Evolutionary conservation across 305 asterid genomes (phyloP), one percentile per base, ranked within the genome.

Genomic region (Fraxinus floribunda): DNA sequence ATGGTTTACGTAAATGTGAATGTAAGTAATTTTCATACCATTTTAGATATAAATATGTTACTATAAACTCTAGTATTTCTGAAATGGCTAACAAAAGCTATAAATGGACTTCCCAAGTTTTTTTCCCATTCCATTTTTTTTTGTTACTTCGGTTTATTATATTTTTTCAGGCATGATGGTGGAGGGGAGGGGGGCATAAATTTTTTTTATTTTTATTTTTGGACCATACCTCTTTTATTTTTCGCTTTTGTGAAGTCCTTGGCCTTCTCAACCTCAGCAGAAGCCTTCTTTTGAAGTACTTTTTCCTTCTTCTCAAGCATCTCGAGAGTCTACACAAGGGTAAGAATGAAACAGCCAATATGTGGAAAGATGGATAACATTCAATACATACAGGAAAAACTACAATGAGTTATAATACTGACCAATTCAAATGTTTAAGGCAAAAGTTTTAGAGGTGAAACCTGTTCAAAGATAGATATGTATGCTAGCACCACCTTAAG

Each of bases 241-340:
- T 92, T 95, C 16, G 86, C 89, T 88, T 84, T 92, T 20, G 98
- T 91, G 84, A 87, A 93, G 41, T 88, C 90, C 88, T 92, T 95
- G 78, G 98, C 98, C 88, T 83, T 92, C 86, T 95, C 99, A 75
- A 94, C 91, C 82, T 95, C 97, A 10, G 89, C 93, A n/a, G 91
- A 80, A 57, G 93, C 97, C 90, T 91, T 94, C 93, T 90, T 94
- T 70, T 85, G 88, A 64, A 95, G 97, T 78, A 92, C 90, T 18
- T 76, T 87, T 88, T 94, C 99, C 87, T 93, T 95, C 87, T 92
- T 92, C 91, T 94, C 97, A 4, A 95, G 97, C 97, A 91, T 88
- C 91, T 92, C 98, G 76, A 94, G 90, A 64, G 97, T 92, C 98
- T 95, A 81, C 36, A 75, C 76, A 77, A 68, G 71, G 22, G 60